phyloP scores from a whole-genome alignment of 2,329 filamentous ascomycete genomes.

The Claviceps sp. region DNA sequence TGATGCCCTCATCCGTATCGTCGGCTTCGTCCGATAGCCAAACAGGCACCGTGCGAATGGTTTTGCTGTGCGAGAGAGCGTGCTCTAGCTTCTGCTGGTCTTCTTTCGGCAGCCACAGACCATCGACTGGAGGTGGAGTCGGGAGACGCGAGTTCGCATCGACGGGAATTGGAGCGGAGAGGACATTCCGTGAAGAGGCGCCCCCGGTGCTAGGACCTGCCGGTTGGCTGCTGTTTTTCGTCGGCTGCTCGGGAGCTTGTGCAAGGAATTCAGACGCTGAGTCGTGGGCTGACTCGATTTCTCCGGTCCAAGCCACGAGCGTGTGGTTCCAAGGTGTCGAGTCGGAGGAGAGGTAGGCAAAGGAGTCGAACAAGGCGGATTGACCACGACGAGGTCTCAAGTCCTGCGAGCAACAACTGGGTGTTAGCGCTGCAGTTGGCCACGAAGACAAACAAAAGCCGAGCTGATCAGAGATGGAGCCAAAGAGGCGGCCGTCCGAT shows the following conservation, averaged over 20 bases:
- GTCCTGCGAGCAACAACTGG: slow-evolving; percentile 34
- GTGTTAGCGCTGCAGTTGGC: not conserved
- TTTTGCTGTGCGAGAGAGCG: slow-evolving; percentile 57
- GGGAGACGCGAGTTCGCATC: slow-evolving; percentile 43
- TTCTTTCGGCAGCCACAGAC: slow-evolving; percentile 53
- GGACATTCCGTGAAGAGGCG: slow-evolving; percentile 50
- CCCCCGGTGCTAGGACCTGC: slow-evolving; percentile 27
- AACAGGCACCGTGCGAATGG: slow-evolving; percentile 70
- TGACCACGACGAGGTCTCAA: slow-evolving; percentile 69
- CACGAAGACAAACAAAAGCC: not conserved
- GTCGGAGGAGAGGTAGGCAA: slow-evolving; percentile 75
- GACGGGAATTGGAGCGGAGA: slow-evolving; percentile 67
- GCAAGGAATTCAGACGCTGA: slow-evolving; percentile 30
- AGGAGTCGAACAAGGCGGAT: slow-evolving; percentile 84
- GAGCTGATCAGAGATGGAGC: not conserved
- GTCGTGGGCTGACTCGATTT: slow-evolving; percentile 47
- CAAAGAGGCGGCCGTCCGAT: too few relatives aligned
- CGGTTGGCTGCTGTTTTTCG: slow-evolving; percentile 1
- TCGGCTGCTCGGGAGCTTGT: slow-evolving; percentile 32
- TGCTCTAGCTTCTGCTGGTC: slow-evolving; percentile 63
- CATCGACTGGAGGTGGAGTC: slow-evolving; percentile 49
- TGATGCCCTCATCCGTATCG: slow-evolving; percentile 50
- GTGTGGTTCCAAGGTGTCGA: slow-evolving; percentile 81
- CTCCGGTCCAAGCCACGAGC: slow-evolving; percentile 88
- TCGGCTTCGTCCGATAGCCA: slow-evolving; percentile 76